Evolutionary conservation across 768 basidiomycete genomes (phyloP).

Genomic region (Sporobolomyces phaffii): DNA sequence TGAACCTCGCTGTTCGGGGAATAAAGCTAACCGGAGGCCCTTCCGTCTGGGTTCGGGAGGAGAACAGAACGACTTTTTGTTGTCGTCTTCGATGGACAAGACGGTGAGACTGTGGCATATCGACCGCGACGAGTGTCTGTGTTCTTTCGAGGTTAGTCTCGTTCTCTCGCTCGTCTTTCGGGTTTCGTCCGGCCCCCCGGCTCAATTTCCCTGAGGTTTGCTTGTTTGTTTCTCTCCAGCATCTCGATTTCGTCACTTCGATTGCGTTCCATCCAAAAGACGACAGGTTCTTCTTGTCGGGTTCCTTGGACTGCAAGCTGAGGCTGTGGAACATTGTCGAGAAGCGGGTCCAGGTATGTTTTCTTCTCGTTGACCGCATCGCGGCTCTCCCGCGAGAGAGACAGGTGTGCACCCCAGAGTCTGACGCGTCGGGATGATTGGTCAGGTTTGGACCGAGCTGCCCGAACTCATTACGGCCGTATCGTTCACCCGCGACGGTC

Average conservation of each 20-base stretch:
- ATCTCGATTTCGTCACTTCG: constrained; percentile 44
- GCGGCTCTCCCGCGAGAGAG: background rate
- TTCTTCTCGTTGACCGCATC: too few relatives aligned
- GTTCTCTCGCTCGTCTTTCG: background rate
- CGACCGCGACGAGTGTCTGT: constrained; percentile 38
- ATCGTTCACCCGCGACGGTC: constrained; percentile 41
- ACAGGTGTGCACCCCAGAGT: too few relatives aligned
- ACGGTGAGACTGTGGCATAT: constrained; percentile 44
- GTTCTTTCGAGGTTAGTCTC: constrained; percentile 36
- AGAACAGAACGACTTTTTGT: constrained; percentile 42
- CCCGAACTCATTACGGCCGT: constrained; percentile 43
- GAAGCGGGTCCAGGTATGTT: constrained; percentile 31
- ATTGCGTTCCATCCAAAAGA: constrained; percentile 44
- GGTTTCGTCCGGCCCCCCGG: too few relatives aligned
- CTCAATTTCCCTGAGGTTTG: background rate
- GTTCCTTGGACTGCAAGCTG: constrained; percentile 42
- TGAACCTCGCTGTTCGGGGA: too few relatives aligned
- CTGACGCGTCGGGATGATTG: too few relatives aligned
- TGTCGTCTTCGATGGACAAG: constrained; percentile 44
- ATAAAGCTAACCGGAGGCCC: too few relatives aligned
- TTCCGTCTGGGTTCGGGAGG: too few relatives aligned
- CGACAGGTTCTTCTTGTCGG: constrained; percentile 44
- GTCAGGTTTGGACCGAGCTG: constrained; percentile 40
- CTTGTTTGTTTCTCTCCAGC: constrained; percentile 15
- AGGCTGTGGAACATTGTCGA: constrained; percentile 43